Evolutionary conservation across 2,329 filamentous ascomycete genomes (phyloP).

Genomic region (Trichoderma sp.): DNA sequence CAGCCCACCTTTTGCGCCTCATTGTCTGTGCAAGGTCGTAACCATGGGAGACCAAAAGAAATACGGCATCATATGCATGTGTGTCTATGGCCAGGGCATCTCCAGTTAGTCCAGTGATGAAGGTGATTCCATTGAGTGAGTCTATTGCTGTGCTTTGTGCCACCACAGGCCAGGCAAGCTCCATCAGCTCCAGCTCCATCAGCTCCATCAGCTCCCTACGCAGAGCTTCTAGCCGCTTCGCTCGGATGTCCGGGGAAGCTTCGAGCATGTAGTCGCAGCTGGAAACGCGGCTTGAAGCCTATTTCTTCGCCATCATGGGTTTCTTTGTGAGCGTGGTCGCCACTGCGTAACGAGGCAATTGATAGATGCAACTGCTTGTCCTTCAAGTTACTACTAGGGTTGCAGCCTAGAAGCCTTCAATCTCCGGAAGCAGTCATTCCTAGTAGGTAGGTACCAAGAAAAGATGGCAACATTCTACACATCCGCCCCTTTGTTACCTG

Average conservation of each 20-base stretch:
- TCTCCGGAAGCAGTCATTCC: no score
- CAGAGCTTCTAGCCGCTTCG: neutral
- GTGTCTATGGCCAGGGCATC: no score
- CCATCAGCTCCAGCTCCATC: neutral
- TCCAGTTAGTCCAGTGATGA: neutral
- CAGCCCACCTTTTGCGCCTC: no score
- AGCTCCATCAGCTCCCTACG: neutral
- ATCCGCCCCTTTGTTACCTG: no score
- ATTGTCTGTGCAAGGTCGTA: no score
- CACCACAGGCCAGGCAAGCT: neutral
- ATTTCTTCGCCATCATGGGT: neutral
- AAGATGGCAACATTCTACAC: no score
- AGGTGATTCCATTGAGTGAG: neutral
- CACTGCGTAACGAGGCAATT: no score
- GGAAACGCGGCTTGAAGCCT: neutral
- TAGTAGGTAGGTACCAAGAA: no score
- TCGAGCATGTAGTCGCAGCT: neutral
- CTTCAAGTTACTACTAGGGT: neutral
- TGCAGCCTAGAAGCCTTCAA: no score
- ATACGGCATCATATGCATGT: no score
- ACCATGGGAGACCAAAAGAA: no score
- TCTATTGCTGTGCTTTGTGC: neutral
- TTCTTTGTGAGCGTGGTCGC: neutral
- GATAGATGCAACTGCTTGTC: neutral
- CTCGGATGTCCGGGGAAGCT: neutral